Evolutionary conservation across 164 flowering plant genomes (phyloP).

Genomic region (Stephania yunnanensis): DNA sequence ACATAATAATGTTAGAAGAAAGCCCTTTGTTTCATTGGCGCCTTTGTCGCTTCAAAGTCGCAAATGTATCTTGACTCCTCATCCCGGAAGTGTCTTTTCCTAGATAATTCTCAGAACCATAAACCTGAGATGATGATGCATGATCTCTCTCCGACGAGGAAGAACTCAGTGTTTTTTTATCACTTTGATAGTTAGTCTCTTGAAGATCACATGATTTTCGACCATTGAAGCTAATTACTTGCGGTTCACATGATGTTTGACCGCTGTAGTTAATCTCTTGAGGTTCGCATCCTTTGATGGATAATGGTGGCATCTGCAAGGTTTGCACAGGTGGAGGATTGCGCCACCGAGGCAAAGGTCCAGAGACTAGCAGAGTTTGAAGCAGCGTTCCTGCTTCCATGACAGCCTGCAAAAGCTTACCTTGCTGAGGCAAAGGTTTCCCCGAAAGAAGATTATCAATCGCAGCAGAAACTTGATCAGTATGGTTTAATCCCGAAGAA

Average conservation of each 20-base stretch:
- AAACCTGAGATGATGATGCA: slow-evolving; percentile 29
- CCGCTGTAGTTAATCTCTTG: background rate
- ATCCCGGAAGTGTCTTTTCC: slow-evolving; percentile 17
- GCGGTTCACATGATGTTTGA: no score
- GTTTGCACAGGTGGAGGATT: slow-evolving; percentile 61
- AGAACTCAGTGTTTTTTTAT: slow-evolving; percentile 7
- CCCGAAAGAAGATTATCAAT: slow-evolving; percentile 46
- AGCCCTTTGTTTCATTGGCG: slow-evolving; percentile 21
- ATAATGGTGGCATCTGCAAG: slow-evolving; percentile 43
- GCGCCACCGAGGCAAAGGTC: slow-evolving; percentile 75
- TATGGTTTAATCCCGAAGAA: slow-evolving; percentile 5
- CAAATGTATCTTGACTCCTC: slow-evolving; percentile 14
- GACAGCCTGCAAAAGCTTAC: slow-evolving; percentile 63
- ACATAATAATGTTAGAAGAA: slow-evolving; percentile 8
- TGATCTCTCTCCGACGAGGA: slow-evolving; percentile 20
- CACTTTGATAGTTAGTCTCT: slow-evolving; percentile 10
- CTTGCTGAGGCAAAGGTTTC: slow-evolving; percentile 55
- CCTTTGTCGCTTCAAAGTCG: slow-evolving; percentile 40
- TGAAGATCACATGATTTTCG: slow-evolving; percentile 18
- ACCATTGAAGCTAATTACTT: no score
- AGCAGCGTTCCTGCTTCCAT: slow-evolving; percentile 76
- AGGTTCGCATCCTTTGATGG: slow-evolving; percentile 26
- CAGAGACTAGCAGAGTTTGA: slow-evolving; percentile 69
- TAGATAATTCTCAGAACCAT: slow-evolving; percentile 21
- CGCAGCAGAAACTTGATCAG: slow-evolving; percentile 28